These are phyloP conservation scores for Rhododendron molle DNA, from an alignment of 148 eudicot species.

Conservation along the genomic window DNA sequence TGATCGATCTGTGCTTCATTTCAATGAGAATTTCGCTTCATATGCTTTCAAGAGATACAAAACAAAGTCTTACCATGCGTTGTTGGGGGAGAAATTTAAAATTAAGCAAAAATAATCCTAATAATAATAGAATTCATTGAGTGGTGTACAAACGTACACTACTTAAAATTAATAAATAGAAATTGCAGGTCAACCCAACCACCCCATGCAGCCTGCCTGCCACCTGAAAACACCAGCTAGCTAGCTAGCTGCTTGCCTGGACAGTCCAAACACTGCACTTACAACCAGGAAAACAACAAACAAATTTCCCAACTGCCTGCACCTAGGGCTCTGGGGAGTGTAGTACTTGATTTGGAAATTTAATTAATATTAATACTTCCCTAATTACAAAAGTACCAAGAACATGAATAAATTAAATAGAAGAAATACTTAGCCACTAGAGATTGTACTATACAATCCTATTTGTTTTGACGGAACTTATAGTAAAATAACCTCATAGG, in stretches of 20 bases:
- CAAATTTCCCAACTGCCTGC: neutral
- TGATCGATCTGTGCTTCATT: neutral
- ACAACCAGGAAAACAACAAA: neutral
- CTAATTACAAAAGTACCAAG: too few relatives aligned
- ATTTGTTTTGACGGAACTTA: too few relatives aligned
- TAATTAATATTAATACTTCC: too few relatives aligned
- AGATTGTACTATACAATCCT: too few relatives aligned
- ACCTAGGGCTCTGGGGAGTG: neutral
- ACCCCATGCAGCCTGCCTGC: neutral
- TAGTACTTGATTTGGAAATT: neutral
- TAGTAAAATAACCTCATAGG: too few relatives aligned
- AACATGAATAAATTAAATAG: too few relatives aligned
- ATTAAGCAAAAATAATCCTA: neutral
- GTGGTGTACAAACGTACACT: neutral
- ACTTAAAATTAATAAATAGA: neutral
- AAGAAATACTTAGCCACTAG: too few relatives aligned
- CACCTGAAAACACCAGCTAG: constrained; percentile 3
- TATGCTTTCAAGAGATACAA: neutral
- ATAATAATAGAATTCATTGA: neutral
- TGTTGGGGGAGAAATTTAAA: neutral
- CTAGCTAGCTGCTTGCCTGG: neutral
- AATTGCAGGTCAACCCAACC: neutral
- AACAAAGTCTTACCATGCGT: neutral
- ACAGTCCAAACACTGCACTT: neutral
- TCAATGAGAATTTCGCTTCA: neutral